Evolutionary conservation across 2,329 filamentous ascomycete genomes (phyloP), one percentile per base, ranked within the genome.

Genomic region (Pseudopyricularia javanii): DNA sequence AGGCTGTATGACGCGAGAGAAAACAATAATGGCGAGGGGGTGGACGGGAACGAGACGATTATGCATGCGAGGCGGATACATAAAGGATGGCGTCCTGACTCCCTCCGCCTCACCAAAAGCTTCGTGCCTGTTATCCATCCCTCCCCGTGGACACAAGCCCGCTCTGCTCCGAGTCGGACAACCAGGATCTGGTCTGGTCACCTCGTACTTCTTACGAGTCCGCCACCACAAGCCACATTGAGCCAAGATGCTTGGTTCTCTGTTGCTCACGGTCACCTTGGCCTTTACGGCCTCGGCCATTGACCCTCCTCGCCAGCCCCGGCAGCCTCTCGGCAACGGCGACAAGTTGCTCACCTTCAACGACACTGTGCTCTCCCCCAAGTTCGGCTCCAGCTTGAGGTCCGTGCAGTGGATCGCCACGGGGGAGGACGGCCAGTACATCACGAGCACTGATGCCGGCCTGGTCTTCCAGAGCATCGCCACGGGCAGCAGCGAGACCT

Each of bases 391-490:
- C 1, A 68, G 68, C 12, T 70, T 71, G 12, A 70, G 71, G 34
- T 74, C 71, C 1, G 71, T 80, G 7, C 70, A 69, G 48, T 86
- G 82, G 82, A 72, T 82, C 4, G 68, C 73, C 8, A 75, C 74
- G 4, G 78, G 75, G 1, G 70, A 72, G 32, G 82, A 86, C 57
- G 82, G 82, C 22, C 73, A 80, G 50, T 84, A 80, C 64, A 77
- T 85, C 1, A 78, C 86, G 1, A 73, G 82, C 49, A 86, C 84
- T 12, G 82, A 89, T 63, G 93, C 97, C 64, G 93, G 93, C 1
- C 67, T 97, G 55, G 67, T 98, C 58, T 77, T 98, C 22, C 86
- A 95, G 67, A 76, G 79, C 61, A 82, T 75, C 51, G 78, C 74
- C 1, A 62, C 66, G 1, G 49, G n/a, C 7, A 80, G 75, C 6